Evolutionary conservation across 1,139 yeast genomes (phyloP).

Genomic region (Torulaspora globosa): DNA sequence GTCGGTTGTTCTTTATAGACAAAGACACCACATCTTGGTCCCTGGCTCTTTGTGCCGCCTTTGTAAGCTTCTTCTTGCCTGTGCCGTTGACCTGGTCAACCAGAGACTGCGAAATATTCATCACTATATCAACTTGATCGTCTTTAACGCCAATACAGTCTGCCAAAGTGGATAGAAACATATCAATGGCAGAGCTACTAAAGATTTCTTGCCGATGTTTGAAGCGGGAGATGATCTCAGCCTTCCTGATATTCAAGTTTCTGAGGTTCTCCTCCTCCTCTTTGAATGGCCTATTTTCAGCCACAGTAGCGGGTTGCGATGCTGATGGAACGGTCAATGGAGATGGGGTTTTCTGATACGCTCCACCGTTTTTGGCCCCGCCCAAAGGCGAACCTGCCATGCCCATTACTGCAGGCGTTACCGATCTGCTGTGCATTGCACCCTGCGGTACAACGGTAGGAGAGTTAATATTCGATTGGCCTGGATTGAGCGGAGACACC

Average conservation of each 20-base stretch:
- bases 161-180: constrained; percentile 34
- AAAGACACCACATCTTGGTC: constrained; percentile 34
- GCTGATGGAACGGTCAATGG: constrained; percentile 18
- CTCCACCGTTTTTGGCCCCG: constrained; percentile 5
- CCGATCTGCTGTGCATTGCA: constrained; percentile 15
- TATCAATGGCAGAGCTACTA: constrained; percentile 31
- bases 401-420: constrained; percentile 15
- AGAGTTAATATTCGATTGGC: constrained; percentile 11
- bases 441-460: constrained; percentile 11
- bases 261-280: constrained; percentile 32
- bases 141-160: constrained; percentile 35
- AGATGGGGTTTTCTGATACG: constrained; percentile 20
- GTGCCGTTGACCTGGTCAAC: constrained; percentile 34
- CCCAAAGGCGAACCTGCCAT: constrained; percentile 12
- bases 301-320: constrained; percentile 12
- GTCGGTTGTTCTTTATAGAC: constrained; percentile 24
- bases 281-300: constrained; percentile 27
- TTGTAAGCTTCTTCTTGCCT: constrained; percentile 34
- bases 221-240: constrained; percentile 34
- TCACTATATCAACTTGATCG: constrained; percentile 29
- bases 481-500: constrained; percentile 11
- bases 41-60: constrained; percentile 33
- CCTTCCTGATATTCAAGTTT: constrained; percentile 29
- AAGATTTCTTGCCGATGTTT: constrained; percentile 37
- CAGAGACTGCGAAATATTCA: constrained; percentile 27